A percentile compares a stretch with the other conserved stretches of the same genome.
These are phyloP conservation scores for Rhizopus microsporus DNA, from an alignment of 371 early-diverging fungal genomes.

Conservation along the genomic window DNA sequence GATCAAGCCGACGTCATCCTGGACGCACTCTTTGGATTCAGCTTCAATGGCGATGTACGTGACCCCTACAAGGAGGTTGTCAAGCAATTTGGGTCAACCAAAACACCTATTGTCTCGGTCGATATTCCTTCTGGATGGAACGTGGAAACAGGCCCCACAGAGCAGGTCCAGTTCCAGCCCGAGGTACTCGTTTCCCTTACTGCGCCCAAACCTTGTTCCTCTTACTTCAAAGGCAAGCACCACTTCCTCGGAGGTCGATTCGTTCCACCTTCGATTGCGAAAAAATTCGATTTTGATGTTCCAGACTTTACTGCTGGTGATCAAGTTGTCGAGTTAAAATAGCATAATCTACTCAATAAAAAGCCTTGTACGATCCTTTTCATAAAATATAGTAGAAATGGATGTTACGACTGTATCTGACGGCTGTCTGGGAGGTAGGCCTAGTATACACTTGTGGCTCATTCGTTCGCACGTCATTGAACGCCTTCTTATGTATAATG, in stretches of 20 bases:
- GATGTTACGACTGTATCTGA: too few species aligned
- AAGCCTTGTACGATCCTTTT: too few species aligned
- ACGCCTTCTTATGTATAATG: too few species aligned
- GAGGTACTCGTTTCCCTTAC: constrained; percentile 87
- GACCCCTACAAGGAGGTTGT: constrained; percentile 79
- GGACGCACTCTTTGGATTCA: constrained; percentile 94
- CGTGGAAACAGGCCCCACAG: constrained; percentile 74
- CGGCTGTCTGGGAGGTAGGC: too few species aligned
- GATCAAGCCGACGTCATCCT: constrained; percentile 65
- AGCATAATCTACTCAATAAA: background rate
- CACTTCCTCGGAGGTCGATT: constrained; percentile 92
- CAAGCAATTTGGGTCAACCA: constrained; percentile 45
- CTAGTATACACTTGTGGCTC: too few species aligned
- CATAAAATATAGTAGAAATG: too few species aligned
- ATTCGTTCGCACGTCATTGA: too few species aligned
- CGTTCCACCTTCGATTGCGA: constrained; percentile 69
- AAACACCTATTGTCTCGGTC: constrained; percentile 71
- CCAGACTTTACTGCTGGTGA: constrained; percentile 68
- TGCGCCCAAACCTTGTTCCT: constrained; percentile 82
- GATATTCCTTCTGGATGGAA: constrained; percentile 97
- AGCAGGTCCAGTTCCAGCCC: constrained; percentile 61
- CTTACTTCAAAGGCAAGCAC: constrained; percentile 66
- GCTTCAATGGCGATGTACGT: constrained; percentile 80
- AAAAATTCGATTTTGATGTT: constrained; percentile 62
- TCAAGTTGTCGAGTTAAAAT: constrained; percentile 49